Evolutionary conservation across 2,329 filamentous ascomycete species (phyloP).

Genomic region (Akanthomyces uredinophilus): DNA sequence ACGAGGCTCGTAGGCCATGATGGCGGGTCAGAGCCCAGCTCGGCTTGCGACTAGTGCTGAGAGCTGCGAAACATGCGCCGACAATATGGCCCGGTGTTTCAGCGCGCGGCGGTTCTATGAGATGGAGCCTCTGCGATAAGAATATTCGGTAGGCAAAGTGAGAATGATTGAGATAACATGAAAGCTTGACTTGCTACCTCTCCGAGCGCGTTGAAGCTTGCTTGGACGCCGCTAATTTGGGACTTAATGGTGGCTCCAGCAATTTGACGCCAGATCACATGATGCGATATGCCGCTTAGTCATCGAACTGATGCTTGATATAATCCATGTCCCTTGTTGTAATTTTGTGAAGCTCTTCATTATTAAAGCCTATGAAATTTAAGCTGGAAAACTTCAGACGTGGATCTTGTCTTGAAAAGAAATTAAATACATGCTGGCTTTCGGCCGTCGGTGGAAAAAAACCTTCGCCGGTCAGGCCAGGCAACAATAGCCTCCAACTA

Average conservation of each 20-base stretch:
- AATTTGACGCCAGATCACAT: slow-evolving; percentile 7
- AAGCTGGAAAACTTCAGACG: too few relatives aligned
- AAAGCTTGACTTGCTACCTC: neutral
- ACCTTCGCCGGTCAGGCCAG: too few relatives aligned
- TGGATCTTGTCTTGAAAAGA: too few relatives aligned
- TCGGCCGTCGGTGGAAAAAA: too few relatives aligned
- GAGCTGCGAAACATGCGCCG: neutral
- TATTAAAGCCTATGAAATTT: too few relatives aligned
- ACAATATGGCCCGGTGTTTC: neutral
- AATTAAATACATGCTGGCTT: too few relatives aligned
- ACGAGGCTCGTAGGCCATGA: slow-evolving; percentile 52
- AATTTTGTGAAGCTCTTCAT: too few relatives aligned
- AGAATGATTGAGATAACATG: neutral
- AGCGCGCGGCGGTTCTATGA: neutral
- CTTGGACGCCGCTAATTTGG: neutral
- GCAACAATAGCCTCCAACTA: too few relatives aligned
- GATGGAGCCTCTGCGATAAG: neutral
- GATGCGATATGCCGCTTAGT: neutral
- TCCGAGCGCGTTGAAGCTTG: slow-evolving; percentile 1
- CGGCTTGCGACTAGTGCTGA: neutral
- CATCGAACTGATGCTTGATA: neutral
- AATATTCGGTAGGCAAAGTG: neutral
- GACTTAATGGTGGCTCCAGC: neutral
- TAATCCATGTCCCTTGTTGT: too few relatives aligned
- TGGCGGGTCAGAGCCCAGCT: slow-evolving; percentile 15